Percentiles rank a stretch among this genome's conserved stretches.
These are phyloP conservation scores for Komagataella pastoris DNA, from an alignment of 805 yeast genomes.

Conservation along the genomic window DNA sequence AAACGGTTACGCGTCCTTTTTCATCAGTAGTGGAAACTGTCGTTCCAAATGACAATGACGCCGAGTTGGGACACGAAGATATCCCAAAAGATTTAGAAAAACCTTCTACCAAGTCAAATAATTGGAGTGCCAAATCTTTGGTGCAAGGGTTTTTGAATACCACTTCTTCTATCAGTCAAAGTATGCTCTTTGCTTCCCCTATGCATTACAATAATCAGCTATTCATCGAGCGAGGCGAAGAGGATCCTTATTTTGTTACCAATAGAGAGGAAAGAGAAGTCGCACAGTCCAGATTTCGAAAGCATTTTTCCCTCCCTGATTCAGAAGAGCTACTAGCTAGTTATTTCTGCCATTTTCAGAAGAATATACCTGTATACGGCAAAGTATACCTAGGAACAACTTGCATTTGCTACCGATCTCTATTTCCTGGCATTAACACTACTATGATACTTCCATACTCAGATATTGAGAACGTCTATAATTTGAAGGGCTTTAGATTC, in stretches of 20 bases:
- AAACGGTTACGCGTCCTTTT: neutral
- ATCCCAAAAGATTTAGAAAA: conserved; percentile 1
- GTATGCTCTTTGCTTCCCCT: conserved; percentile 45
- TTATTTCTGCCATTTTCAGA: conserved; percentile 56
- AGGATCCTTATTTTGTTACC: conserved; percentile 36
- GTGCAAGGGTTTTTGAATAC: conserved; percentile 13
- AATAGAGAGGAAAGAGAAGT: conserved; percentile 26
- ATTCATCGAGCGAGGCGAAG: conserved; percentile 23
- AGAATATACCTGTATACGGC: conserved; percentile 73
- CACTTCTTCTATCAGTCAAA: conserved; percentile 3
- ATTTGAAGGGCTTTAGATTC: conserved; percentile 57
- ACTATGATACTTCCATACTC: conserved; percentile 70
- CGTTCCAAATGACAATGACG: conserved; percentile 1
- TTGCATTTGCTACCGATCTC: conserved; percentile 67
- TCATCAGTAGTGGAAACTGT: conserved; percentile 3
- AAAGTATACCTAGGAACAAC: conserved; percentile 60
- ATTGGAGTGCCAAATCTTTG: conserved; percentile 9
- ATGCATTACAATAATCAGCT: conserved; percentile 40
- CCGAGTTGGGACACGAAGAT: conserved; percentile 2
- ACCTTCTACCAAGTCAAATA: conserved; percentile 7
- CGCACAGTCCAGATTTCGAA: conserved; percentile 45
- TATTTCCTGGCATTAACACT: conserved; percentile 66
- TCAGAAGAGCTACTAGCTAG: conserved; percentile 44
- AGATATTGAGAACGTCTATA: conserved; percentile 58
- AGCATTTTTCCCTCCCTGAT: conserved; percentile 50